Conservation (phyloP, 2,329 filamentous ascomycete species). For the Ceratocystis cacaofunesta region DNA sequence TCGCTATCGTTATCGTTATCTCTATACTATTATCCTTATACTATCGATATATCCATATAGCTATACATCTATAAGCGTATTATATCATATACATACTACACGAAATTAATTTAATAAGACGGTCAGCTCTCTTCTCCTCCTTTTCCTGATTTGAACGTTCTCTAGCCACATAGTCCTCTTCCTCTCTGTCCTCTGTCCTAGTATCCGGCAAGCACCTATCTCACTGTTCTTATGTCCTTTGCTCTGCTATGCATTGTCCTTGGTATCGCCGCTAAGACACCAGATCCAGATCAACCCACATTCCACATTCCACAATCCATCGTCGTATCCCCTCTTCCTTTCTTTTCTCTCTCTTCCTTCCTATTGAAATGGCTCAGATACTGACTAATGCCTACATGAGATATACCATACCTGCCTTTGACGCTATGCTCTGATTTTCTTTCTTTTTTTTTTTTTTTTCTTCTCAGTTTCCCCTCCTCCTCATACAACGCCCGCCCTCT, state of each 20-base stretch:
- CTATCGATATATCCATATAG: no score
- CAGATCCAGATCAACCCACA: not conserved
- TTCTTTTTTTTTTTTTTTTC: not conserved
- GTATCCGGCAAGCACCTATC: no score
- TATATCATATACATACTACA: no score
- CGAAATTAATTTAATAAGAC: no score
- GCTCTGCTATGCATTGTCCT: no score
- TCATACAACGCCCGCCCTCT: not conserved
- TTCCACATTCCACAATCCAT: not conserved
- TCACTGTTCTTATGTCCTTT: no score
- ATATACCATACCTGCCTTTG: not conserved
- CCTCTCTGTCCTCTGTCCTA: no score
- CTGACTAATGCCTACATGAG: not conserved
- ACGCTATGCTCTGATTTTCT: not conserved
- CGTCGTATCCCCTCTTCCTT: not conserved
- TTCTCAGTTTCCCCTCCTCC: not conserved
- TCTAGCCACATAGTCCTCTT: no score
- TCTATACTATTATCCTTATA: not conserved
- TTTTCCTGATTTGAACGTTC: no score
- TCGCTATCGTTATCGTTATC: not conserved
- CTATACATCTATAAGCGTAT: no score
- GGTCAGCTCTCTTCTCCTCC: no score
- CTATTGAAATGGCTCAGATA: not conserved
- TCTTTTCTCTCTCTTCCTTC: not conserved
- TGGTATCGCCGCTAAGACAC: not conserved